phyloP scores from a whole-genome alignment of 2,329 filamentous ascomycete genomes.

The Monilinia aucupariae region DNA sequence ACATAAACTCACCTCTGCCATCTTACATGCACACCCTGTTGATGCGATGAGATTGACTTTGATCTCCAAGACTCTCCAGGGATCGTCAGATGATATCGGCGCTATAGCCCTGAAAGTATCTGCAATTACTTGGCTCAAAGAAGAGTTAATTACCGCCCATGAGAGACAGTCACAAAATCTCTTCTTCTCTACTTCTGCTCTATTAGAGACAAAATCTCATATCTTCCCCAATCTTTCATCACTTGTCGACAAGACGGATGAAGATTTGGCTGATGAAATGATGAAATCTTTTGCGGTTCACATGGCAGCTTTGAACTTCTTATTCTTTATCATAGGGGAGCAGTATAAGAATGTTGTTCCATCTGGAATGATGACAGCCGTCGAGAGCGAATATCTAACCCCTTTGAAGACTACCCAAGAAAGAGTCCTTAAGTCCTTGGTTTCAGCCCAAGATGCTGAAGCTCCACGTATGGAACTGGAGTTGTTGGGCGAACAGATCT shows the following conservation, averaged over 20 bases:
- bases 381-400: constrained; percentile 53
- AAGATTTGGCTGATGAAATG: constrained; percentile 48
- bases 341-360: constrained; percentile 47
- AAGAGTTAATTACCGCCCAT: constrained; percentile 48
- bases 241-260: constrained; percentile 40
- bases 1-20: constrained; percentile 35
- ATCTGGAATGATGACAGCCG: constrained; percentile 49
- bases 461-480: constrained; percentile 23
- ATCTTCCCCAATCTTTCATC: constrained; percentile 54
- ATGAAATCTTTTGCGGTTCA: constrained; percentile 48
- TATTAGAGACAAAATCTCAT: constrained; percentile 56
- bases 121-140: constrained; percentile 58
- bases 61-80: constrained; percentile 59
- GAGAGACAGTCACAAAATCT: constrained; percentile 33
- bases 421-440: constrained; percentile 21
- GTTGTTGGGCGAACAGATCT: constrained; percentile 30
- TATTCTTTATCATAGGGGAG: constrained; percentile 49
- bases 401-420: constrained; percentile 46
- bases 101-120: constrained; percentile 58
- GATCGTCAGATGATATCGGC: constrained; percentile 43
- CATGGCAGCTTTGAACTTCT: constrained; percentile 57
- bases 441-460: background rate
- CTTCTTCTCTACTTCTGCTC: constrained; percentile 50
- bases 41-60: constrained; percentile 55
- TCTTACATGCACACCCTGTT: constrained; percentile 52